Evolutionary conservation across 106 monocot genomes (phyloP), one percentile per base, ranked within the genome.

Genomic region (Amphibolis antarctica): DNA sequence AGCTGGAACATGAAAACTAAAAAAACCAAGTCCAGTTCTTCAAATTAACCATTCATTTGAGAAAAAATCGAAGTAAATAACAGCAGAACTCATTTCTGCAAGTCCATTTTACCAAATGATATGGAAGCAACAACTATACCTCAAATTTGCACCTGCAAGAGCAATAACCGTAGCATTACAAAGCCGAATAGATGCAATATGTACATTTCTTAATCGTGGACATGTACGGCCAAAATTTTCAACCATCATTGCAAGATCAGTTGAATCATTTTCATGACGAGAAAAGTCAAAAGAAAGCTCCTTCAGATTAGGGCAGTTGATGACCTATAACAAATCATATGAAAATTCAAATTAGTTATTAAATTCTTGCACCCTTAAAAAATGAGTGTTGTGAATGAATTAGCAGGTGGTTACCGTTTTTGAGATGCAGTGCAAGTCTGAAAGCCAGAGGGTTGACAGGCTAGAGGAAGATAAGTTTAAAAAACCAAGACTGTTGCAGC

Each of bases 151-250:
- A 75, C 73, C 78, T 14, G 80, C 76, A 44, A 99, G 68, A 68
- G 98, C 79, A 81, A 85, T 80, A 25, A 99, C 98, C 69, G 73
- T 81, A 46, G 87, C 80, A 74, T 99, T 87, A 64, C 77, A 89
- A 51, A 99, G 76, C 44, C 54, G 71, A 62, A 44, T 59, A 62
- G 98, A 99, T 17, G 87, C 80, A 65, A 99, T 60, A 51, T 99
- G 87, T 30, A 91, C 44, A 49, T 81, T 85, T 77, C 68, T 80
- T 75, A 91, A 76, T 15, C 69, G 68, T 46, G 72, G 71, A 70
- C 98, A 99, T 43, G 80, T 81, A 10, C 82, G 64, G 1, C 85
- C 85, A 51, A 99, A 64, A 71, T 54, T 66, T 62, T 99, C 91
- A 70, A 91, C 74, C 77, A 88, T 73, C 12, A 62, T 42, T 53